Evolutionary conservation across 2,329 filamentous ascomycete species (phyloP), one percentile per base, ranked within the genome.

Genomic region (Penicillium sp.): DNA sequence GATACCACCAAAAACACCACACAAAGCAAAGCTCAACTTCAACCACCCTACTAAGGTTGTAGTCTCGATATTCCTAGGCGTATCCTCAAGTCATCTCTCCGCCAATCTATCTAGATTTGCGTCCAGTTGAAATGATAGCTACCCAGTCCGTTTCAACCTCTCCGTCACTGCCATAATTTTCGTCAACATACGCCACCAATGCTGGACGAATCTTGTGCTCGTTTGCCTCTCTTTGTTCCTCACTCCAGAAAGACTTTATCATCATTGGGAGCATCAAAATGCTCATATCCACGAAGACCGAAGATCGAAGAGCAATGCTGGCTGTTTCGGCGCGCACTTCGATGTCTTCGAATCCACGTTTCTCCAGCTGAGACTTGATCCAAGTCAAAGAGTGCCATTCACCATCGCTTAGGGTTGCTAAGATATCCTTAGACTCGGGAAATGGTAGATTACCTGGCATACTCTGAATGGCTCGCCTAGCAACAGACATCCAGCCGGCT

Each of bases 81-180:
- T 27, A 27, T 27, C 4, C 24, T 4, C 4, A 27, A 27, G 24
- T 27, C 5, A 27, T 8, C 24, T 2, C 24, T 27, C 24, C 13
- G 7, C 3, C 4, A 56, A 80, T 29, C 43, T 56, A 58, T 24
- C 48, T 43, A 21, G 63, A 46, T 53, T 72, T 73, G 44, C 56
- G 61, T 21, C 62, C 69, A 14, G 62, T 68, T 2, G 67, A 65
- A 40, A 73, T 42, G 51, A 72, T 60, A 7, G 70, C 70, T 22
- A 59, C 53, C 58, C 66, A 68, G 14, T 64, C 56, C 50, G 66
- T 56, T 4, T 54, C 47, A 31, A 71, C 53, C 3, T 60, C 53
- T 8, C 57, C 68, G 32, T 59, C 52, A 24, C 56, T 58, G 9
- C 61, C 66, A 38, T 63, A 70, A 7, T 40, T 57, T 16, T 59